A percentile compares a stretch with the other conserved stretches of the same genome.
phyloP scores from a whole-genome alignment of 2,329 filamentous ascomycete genomes.

The Talaromyces islandicus region DNA sequence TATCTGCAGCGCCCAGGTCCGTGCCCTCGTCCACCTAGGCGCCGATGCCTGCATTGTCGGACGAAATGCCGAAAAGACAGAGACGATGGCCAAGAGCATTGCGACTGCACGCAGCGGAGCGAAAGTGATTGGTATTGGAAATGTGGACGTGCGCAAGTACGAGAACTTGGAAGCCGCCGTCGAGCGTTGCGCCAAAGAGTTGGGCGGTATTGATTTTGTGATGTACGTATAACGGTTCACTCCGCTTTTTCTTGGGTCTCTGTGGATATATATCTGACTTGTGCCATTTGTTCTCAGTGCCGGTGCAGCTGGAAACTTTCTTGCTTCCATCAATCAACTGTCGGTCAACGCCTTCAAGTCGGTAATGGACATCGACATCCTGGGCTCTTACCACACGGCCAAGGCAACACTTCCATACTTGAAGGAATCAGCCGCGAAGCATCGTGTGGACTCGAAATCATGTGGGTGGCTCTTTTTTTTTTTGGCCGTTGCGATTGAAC shows the following conservation, averaged over 20 bases:
- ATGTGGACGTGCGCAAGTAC: constrained; percentile 65
- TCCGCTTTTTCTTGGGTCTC: background rate
- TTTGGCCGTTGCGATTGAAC: background rate
- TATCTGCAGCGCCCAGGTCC: constrained; percentile 90
- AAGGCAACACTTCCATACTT: constrained; percentile 86
- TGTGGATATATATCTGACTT: background rate
- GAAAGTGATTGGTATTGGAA: constrained; percentile 80
- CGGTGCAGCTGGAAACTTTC: constrained; percentile 92
- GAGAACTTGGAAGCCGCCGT: constrained; percentile 66
- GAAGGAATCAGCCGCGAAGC: constrained; percentile 62
- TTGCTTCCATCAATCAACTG: constrained; percentile 75
- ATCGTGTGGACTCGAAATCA: constrained; percentile 54
- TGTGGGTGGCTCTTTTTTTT: constrained; percentile 23
- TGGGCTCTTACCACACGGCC: constrained; percentile 90
- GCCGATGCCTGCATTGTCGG: constrained; percentile 93
- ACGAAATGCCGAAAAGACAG: constrained; percentile 82
- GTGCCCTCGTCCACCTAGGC: constrained; percentile 83
- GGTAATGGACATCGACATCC: constrained; percentile 92
- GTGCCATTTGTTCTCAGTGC: constrained; percentile 50
- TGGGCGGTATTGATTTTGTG: constrained; percentile 85
- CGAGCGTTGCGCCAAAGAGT: constrained; percentile 70
- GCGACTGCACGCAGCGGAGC: constrained; percentile 70
- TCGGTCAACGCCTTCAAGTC: constrained; percentile 87
- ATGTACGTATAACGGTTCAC: constrained; percentile 54
- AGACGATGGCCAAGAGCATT: constrained; percentile 72